These are phyloP conservation scores for Serpula lacrymans DNA, from an alignment of 768 basidiomycete species.

Conservation along the genomic window DNA sequence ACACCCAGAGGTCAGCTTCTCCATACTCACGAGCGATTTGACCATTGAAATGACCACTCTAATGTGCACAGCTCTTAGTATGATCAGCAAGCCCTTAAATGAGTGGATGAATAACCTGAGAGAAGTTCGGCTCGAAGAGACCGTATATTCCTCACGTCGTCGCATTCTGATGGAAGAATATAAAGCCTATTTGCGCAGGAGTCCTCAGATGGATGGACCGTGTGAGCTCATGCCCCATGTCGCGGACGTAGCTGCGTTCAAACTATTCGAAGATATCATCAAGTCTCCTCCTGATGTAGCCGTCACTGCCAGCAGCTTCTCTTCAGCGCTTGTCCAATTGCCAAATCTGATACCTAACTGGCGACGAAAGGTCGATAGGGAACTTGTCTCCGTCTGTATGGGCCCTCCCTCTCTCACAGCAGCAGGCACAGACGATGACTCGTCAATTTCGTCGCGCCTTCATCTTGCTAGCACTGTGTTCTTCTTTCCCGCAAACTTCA, in stretches of 20 bases:
- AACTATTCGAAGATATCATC: conserved; percentile 21
- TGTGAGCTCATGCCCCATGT: conserved; percentile 27
- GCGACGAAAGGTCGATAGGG: too few relatives aligned
- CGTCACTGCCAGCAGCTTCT: too few relatives aligned
- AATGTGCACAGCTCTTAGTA: conserved; percentile 15
- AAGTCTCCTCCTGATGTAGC: conserved; percentile 12
- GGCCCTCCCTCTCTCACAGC: too few relatives aligned
- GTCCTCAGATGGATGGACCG: too few relatives aligned
- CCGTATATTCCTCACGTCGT: conserved; percentile 23
- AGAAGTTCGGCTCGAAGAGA: conserved; percentile 27
- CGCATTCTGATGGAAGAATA: conserved; percentile 17
- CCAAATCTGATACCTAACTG: too few relatives aligned
- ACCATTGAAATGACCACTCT: conserved; percentile 6
- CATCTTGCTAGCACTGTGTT: too few relatives aligned
- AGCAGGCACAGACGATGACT: too few relatives aligned
- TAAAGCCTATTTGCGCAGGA: conserved; percentile 9
- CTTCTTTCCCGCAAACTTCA: too few relatives aligned
- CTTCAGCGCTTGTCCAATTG: too few relatives aligned
- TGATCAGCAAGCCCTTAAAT: conserved; percentile 18
- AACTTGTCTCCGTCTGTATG: too few relatives aligned
- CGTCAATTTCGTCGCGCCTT: too few relatives aligned
- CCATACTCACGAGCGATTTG: not conserved
- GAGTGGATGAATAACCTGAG: conserved; percentile 27
- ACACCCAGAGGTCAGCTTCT: conserved; percentile 19
- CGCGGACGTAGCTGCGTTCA: conserved; percentile 20